Percentiles rank a stretch among this genome's conserved stretches.
phyloP scores from a whole-genome alignment of 768 basidiomycete genomes.

The Pisolithus microcarpus region DNA sequence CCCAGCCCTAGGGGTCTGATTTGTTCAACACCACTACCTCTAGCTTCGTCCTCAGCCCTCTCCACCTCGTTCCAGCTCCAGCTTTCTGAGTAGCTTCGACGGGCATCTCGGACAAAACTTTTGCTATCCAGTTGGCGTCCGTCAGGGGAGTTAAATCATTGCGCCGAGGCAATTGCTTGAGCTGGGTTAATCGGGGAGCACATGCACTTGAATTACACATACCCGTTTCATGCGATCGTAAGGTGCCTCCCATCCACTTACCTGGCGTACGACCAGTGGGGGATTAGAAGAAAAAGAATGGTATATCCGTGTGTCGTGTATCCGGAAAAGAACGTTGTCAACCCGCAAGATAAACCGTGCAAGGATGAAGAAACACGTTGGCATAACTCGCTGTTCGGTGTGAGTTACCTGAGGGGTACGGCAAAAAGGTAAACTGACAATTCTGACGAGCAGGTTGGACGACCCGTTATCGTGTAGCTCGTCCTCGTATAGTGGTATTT shows the following conservation, averaged over 20 bases:
- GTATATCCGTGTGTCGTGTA: constrained; percentile 83
- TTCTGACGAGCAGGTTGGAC: constrained; percentile 74
- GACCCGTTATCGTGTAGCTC: constrained; percentile 97
- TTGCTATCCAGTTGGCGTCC: constrained; percentile 76
- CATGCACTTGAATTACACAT: constrained; percentile 16
- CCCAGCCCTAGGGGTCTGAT: background rate
- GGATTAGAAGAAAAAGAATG: constrained; percentile 66
- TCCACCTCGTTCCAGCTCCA: constrained; percentile 78
- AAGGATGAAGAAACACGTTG: constrained; percentile 86
- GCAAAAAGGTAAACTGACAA: constrained; percentile 48
- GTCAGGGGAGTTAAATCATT: constrained; percentile 87
- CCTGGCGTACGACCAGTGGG: constrained; percentile 67
- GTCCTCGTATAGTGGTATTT: constrained; percentile 91
- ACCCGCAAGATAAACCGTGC: constrained; percentile 89
- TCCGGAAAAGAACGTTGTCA: constrained; percentile 89
- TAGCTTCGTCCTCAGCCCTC: constrained; percentile 61
- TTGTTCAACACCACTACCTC: constrained; percentile 43
- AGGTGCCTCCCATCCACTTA: constrained; percentile 84
- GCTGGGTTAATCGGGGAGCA: background rate
- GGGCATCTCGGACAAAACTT: constrained; percentile 59
- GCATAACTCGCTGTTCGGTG: constrained; percentile 82
- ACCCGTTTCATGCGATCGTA: constrained; percentile 79
- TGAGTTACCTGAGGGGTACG: background rate
- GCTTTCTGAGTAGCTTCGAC: constrained; percentile 47
- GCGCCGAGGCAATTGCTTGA: constrained; percentile 57